Percentiles rank a stretch among this genome's conserved stretches.
These are phyloP conservation scores for Musa acuminata DNA, from an alignment of 176 grass and related monocot species.

Conservation along the genomic window DNA sequence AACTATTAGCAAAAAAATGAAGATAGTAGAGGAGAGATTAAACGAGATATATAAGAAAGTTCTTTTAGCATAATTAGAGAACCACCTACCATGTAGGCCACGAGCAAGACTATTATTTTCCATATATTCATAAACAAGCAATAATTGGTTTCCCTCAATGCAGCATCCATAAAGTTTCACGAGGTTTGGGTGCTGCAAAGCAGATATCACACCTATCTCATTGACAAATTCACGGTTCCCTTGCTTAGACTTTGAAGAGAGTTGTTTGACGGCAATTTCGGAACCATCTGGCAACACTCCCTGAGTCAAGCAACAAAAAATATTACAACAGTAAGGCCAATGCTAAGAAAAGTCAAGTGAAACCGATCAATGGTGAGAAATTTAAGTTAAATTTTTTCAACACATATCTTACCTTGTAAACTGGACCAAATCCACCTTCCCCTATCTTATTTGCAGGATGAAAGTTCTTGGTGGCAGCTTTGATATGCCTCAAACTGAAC, in stretches of 20 bases:
- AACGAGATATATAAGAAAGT: no score
- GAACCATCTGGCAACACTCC: slow-evolving; percentile 9
- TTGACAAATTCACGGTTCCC: slow-evolving; percentile 15
- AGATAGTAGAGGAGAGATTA: neutral
- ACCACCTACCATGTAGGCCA: slow-evolving; percentile 3
- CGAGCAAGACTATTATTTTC: slow-evolving; percentile 19
- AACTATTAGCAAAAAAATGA: neutral
- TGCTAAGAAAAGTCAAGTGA: no score
- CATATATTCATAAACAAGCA: slow-evolving; percentile 14
- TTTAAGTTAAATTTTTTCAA: neutral
- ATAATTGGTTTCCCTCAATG: slow-evolving; percentile 9
- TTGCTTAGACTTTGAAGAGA: slow-evolving; percentile 19
- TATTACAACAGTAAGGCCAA: neutral
- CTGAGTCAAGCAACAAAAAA: neutral
- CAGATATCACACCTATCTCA: slow-evolving; percentile 14
- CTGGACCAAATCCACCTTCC: slow-evolving; percentile 20
- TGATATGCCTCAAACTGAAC: slow-evolving; percentile 14
- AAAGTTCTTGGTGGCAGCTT: slow-evolving; percentile 12
- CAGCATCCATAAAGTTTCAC: slow-evolving; percentile 10
- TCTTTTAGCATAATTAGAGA: neutral
- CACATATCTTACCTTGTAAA: slow-evolving; percentile 13
- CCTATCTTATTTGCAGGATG: slow-evolving; percentile 16
- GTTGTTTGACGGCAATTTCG: slow-evolving; percentile 10
- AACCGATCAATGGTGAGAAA: neutral
- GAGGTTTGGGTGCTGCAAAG: slow-evolving; percentile 14